Evolutionary conservation across 176 grass and related monocot genomes (phyloP).

Genomic region (Tuctoria greenei): DNA sequence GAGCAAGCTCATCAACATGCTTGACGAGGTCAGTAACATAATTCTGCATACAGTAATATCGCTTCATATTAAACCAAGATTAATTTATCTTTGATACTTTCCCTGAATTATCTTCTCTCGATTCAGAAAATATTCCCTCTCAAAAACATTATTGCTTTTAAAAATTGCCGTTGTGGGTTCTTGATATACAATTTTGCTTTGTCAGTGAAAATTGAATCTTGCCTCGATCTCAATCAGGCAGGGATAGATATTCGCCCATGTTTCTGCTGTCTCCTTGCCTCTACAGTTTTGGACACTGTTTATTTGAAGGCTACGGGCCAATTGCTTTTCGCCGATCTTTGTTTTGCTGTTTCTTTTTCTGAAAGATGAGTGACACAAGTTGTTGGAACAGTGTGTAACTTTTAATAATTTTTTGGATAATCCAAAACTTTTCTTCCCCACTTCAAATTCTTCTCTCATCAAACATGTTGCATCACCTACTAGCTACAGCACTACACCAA

Average conservation of each 20-base stretch:
- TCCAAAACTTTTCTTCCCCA: conserved; percentile 12
- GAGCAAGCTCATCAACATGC: conserved; percentile 96
- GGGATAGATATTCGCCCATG: conserved; percentile 23
- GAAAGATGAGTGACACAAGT: conserved; percentile 46
- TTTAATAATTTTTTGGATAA: conserved; percentile 48
- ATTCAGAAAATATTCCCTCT: background rate
- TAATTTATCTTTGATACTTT: background rate
- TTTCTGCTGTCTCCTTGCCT: conserved; percentile 29
- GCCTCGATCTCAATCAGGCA: conserved; percentile 17
- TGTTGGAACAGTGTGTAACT: conserved; percentile 38
- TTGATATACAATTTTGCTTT: background rate
- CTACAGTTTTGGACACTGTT: conserved; percentile 26
- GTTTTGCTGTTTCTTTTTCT: conserved; percentile 45
- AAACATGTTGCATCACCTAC: conserved; percentile 10
- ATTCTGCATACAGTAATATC: background rate
- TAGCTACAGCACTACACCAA: background rate
- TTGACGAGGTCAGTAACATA: conserved; percentile 76
- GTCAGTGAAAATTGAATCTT: background rate
- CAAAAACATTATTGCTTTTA: background rate
- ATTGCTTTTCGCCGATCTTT: conserved; percentile 48
- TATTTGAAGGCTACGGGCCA: conserved; percentile 26
- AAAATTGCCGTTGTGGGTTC: background rate
- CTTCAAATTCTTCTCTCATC: conserved; percentile 13
- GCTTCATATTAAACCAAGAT: background rate
- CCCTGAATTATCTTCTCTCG: background rate